phyloP scores from a whole-genome alignment of 345 rosid genomes.

The Stellera chamaejasme region DNA sequence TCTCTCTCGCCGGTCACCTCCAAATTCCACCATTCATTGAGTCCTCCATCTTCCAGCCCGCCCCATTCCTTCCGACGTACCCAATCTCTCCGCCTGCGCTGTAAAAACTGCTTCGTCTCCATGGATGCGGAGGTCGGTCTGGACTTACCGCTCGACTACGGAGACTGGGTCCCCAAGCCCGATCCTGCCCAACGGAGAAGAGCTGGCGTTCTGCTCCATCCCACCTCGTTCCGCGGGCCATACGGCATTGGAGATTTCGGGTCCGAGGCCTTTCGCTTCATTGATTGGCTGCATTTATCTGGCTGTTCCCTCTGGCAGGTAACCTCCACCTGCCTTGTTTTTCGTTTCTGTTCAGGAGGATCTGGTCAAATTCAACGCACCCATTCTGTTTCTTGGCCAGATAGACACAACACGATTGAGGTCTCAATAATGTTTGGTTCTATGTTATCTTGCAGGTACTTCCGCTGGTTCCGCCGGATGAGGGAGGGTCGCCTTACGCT shows the following conservation, averaged over 20 bases:
- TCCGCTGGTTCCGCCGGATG: slow-evolving; percentile 93
- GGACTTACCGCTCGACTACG: slow-evolving; percentile 57
- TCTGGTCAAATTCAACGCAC: too few relatives aligned
- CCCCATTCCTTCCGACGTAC: slow-evolving; percentile 6
- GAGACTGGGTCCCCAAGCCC: slow-evolving; percentile 42
- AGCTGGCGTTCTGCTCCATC: slow-evolving; percentile 88
- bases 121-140: slow-evolving; percentile 40
- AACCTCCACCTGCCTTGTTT: background rate
- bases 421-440: too few relatives aligned
- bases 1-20: slow-evolving; percentile 6
- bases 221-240: slow-evolving; percentile 77
- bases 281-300: slow-evolving; percentile 81
- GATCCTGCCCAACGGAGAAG: slow-evolving; percentile 40
- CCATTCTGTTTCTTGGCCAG: too few relatives aligned
- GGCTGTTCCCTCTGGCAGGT: slow-evolving; percentile 98
- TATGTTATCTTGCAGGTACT: slow-evolving; percentile 49
- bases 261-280: slow-evolving; percentile 57
- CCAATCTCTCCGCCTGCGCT: slow-evolving; percentile 13
- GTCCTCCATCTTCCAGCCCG: background rate
- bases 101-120: slow-evolving; percentile 18
- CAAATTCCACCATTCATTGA: slow-evolving; percentile 11
- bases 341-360: background rate
- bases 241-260: slow-evolving; percentile 92
- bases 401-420: too few relatives aligned
- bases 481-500: slow-evolving; percentile 81